Conservation (phyloP, 2,329 filamentous ascomycete genomes). For the Chrysoporthe puriensis region DNA sequence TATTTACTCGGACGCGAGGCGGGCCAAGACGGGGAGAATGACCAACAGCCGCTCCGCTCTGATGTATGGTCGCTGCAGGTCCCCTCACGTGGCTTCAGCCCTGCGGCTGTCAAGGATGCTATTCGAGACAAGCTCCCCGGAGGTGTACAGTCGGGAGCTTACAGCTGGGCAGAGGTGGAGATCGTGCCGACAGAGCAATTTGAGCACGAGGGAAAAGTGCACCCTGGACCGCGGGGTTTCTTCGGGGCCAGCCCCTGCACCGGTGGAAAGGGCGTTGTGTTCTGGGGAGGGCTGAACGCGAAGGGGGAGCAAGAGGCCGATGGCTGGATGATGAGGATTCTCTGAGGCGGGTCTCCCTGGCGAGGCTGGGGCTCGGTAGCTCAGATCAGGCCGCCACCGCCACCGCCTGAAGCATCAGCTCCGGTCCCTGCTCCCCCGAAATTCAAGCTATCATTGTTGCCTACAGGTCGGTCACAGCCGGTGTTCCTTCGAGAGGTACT, state of each 20-base stretch:
- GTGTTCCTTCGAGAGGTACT: no score
- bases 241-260: conserved; percentile 47
- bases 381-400: not conserved
- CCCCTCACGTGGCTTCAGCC: conserved; percentile 47
- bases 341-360: conserved; percentile 6
- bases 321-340: conserved; percentile 43
- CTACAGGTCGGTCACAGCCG: no score
- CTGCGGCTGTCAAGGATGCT: conserved; percentile 54
- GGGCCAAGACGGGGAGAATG: conserved; percentile 18
- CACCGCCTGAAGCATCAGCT: not conserved
- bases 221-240: conserved; percentile 44
- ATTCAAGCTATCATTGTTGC: no score
- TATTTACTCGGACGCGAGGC: conserved; percentile 49
- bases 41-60: conserved; percentile 35
- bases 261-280: conserved; percentile 50
- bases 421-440: no score
- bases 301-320: conserved; percentile 45
- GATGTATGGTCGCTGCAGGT: conserved; percentile 60
- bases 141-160: conserved; percentile 48
- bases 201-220: conserved; percentile 46
- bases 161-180: conserved; percentile 54
- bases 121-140: conserved; percentile 47
- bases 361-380: not conserved
- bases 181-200: conserved; percentile 49
- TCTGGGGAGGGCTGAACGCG: conserved; percentile 57